Evolutionary conservation across 176 grass and related monocot species (phyloP), one percentile per base, ranked within the genome.

Genomic region (Metroxylon sagu): DNA sequence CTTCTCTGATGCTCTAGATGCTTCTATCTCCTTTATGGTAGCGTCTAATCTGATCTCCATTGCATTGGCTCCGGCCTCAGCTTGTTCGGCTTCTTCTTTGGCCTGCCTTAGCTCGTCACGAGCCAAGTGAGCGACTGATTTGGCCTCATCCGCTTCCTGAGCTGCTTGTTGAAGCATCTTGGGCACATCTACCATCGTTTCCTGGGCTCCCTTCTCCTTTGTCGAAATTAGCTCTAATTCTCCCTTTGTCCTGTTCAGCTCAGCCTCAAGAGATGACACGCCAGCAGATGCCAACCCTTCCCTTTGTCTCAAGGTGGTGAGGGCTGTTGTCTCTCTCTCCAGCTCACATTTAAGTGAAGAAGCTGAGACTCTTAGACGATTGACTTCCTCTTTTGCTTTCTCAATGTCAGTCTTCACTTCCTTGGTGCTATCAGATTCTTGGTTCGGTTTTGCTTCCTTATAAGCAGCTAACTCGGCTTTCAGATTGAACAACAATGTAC

Each of bases 21-120:
- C 89, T 62, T 85, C 69, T 31, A 85, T 89, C 80, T 95, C 85
- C 55, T 62, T 85, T 1, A 71, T 54, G 14, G 18, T 39, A 23
- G 85, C 89, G 73, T 86, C 60, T 48, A 80, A 48, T 66, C 76
- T 89, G 63, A 76, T 60, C 72, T 95, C 74, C 29, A 83, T 19
- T 8, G 81, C 56, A 59, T 59, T 78, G 16, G 50, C 39, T 27
- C 69, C 66, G 27, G 85, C 69, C 29, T 85, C 85, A 3, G 61
- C 62, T 77, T 76, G 69, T 2, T 86, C 70, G 8, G 55, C 77
- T 62, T 85, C 82, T 75, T 86, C 79, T 4, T 30, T 70, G 57
- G 77, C 69, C 48, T 89, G 89, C 6, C 18, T 54, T 15, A 78
- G 62, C 30, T 89, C 89, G 50, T 95, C 59, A 14, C 18, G 16